These are phyloP conservation scores for Bryum argenteum DNA, from an alignment of 225 moss, liverwort and hornwort species.

Conservation along the genomic window DNA sequence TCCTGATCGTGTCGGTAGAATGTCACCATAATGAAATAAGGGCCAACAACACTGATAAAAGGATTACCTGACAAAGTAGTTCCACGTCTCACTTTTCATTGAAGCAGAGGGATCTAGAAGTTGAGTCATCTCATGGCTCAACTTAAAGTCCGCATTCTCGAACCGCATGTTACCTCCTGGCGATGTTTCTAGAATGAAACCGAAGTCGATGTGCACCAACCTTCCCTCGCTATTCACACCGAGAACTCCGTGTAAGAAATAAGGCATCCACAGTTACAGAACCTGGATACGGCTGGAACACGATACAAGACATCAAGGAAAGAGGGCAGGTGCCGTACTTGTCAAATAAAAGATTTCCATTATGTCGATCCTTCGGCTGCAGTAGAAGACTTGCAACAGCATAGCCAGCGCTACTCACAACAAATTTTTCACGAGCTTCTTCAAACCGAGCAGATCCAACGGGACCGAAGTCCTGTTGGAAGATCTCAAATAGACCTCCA, in stretches of 20 bases:
- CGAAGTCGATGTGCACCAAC: constrained; percentile 90
- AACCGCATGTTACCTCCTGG: constrained; percentile 89
- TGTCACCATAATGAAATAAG: neutral
- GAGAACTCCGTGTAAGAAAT: constrained; percentile 18
- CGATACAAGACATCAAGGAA: constrained; percentile 7
- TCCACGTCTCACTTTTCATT: constrained; percentile 87
- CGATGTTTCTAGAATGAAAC: constrained; percentile 85
- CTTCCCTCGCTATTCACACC: constrained; percentile 66
- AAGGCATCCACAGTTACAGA: constrained; percentile 9
- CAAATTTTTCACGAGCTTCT: constrained; percentile 76
- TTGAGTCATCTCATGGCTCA: constrained; percentile 95
- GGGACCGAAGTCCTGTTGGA: constrained; percentile 72
- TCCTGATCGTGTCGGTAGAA: neutral
- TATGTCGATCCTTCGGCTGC: constrained; percentile 89
- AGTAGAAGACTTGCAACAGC: constrained; percentile 82
- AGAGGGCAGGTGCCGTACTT: constrained; percentile 37
- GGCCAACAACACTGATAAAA: neutral
- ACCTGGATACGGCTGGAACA: neutral
- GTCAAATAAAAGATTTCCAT: constrained; percentile 86
- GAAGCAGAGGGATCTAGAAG: constrained; percentile 85
- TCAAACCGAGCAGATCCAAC: constrained; percentile 70
- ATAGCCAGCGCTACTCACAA: constrained; percentile 84
- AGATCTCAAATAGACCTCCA: constrained; percentile 75
- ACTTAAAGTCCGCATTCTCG: constrained; percentile 87
- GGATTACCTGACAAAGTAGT: constrained; percentile 69